A percentile compares a stretch with the other conserved stretches of the same genome.
These are phyloP conservation scores for Populus hybrid DNA, from an alignment of 441 rosid species.

Conservation along the genomic window DNA sequence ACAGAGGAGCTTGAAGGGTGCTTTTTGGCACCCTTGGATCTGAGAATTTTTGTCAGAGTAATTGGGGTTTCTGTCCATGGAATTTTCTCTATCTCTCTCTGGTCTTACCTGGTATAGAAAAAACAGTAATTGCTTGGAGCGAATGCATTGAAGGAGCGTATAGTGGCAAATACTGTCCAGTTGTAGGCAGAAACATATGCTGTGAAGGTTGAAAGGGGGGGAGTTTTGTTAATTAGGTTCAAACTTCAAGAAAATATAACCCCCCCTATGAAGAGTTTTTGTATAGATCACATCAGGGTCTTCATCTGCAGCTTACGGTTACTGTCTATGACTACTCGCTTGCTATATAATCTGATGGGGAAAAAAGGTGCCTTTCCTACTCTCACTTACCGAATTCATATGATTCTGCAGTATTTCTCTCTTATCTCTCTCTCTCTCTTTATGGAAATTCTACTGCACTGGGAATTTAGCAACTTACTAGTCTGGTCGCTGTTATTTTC, in stretches of 20 bases:
- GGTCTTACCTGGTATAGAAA: not conserved
- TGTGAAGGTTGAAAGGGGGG: not conserved
- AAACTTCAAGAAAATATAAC: not conserved
- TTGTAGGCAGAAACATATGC: not conserved
- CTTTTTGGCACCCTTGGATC: slow-evolving; percentile 17
- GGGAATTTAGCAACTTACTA: not conserved
- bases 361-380: not conserved
- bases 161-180: not conserved
- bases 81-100: not conserved
- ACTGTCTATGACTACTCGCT: not conserved
- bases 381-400: not conserved
- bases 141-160: not conserved
- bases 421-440: too few species aligned
- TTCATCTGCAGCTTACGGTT: not conserved
- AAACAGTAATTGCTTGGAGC: not conserved
- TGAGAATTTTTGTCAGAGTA: not conserved
- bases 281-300: not conserved
- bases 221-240: not conserved
- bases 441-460: not conserved
- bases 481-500: not conserved
- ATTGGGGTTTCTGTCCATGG: slow-evolving; percentile 5
- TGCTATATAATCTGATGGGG: not conserved
- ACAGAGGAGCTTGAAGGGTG: slow-evolving; percentile 24
- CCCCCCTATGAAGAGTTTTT: not conserved
- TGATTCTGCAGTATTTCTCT: not conserved